Evolutionary conservation across 1,284 basidiomycete species (phyloP), one percentile per base, ranked within the genome.

Genomic region (Puccinia triticina): DNA sequence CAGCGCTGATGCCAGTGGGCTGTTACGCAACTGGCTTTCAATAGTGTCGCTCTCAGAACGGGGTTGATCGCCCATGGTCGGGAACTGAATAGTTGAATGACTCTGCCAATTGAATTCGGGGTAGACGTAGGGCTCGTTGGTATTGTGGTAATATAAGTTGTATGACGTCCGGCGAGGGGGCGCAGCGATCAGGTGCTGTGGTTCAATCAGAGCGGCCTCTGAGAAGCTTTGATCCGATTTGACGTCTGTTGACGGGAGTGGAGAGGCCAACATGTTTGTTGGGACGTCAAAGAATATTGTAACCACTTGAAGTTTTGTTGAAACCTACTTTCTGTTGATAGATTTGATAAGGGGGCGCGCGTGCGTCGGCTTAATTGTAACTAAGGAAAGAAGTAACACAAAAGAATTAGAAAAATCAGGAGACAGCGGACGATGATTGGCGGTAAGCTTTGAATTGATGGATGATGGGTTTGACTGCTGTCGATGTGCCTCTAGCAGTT

Each of bases 201-300:
- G 55, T 76, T 43, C 48, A 76, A 40, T 29, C 16, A 61, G 16
- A 48, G 32, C 23, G 10, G 57, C 55, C 74, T 37, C 40, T 46
- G 34, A 40, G 53, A 76, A 76, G 55, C 37, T 26, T 37, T 59
- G 74, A 16, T 61, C 74, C 37, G 55, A 34, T 61, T 61, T 59
- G 74, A 76, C 74, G 74, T 76, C 57, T 76, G 57, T 76, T 76
- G 74, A 48, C 55, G 74, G 37, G 53, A 53, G 43, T 76, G 74
- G 55, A 76, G 55, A 76, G 57, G 74, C 74, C 43, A 76, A 48
- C 74, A 76, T 75, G 34, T 29, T 59, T 61, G 34, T 61, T 76
- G 74, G 57, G 40, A 32, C 57, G 55, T 76, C 55, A 76, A 61
- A 61, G 53, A 61, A 32, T 59, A 61, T 76, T 61, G 53, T 40